These are phyloP conservation scores for Coemansia sp. DNA, from an alignment of 192 early-diverging fungal genomes.

Conservation along the genomic window DNA sequence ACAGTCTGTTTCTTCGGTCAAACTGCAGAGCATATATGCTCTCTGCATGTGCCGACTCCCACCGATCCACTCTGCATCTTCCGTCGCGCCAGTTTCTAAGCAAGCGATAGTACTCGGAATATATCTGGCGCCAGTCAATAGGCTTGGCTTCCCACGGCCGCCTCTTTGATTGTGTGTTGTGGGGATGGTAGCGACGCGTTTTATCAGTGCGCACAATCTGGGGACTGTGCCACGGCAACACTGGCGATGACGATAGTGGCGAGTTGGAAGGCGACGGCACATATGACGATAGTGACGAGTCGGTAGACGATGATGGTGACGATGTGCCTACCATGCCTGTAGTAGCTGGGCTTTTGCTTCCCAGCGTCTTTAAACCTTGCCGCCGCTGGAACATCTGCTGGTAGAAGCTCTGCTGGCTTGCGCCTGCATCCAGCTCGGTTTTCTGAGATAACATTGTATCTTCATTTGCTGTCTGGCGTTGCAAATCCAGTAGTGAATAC, in stretches of 20 bases:
- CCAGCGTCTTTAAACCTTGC: background rate
- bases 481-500: constrained; percentile 10
- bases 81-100: constrained; percentile 73
- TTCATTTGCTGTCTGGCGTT: background rate
- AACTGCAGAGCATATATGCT: constrained; percentile 86
- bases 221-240: background rate
- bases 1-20: constrained; percentile 61
- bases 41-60: constrained; percentile 73
- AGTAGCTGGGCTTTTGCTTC: background rate
- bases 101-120: constrained; percentile 60
- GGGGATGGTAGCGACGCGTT: background rate
- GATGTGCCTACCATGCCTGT: background rate
- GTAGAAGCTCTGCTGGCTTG: constrained; percentile 10
- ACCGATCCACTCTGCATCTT: constrained; percentile 56
- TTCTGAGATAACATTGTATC: background rate
- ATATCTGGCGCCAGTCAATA: constrained; percentile 76
- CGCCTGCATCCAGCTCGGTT: background rate
- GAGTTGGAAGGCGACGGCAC: background rate
- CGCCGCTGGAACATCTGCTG: constrained; percentile 13
- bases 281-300: background rate
- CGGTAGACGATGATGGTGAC: too few relatives aligned
- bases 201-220: background rate
- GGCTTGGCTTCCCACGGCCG: constrained; percentile 5
- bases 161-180: constrained; percentile 4
- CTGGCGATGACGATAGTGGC: background rate